A percentile compares a stretch with the other conserved stretches of the same genome.
Conservation (phyloP, 2,329 filamentous ascomycete species). For the Colletotrichum filicis region DNA sequence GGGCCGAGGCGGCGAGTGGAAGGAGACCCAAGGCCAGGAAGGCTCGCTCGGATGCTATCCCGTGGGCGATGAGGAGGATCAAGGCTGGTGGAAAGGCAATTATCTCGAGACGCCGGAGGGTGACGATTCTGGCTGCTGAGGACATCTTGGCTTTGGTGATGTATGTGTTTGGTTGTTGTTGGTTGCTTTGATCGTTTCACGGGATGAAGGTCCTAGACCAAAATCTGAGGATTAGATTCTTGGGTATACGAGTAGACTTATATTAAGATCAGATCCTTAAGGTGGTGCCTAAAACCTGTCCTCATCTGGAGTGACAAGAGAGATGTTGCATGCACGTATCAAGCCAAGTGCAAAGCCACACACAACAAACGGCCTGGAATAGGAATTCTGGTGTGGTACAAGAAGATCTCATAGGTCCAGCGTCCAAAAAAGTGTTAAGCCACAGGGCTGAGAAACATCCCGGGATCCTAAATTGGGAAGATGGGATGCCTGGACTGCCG, state of each 20-base stretch:
- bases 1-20: slow-evolving; percentile 32
- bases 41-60: slow-evolving; percentile 8
- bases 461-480: background rate
- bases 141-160: background rate
- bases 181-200: background rate
- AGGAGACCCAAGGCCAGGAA: slow-evolving; percentile 37
- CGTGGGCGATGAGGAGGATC: slow-evolving; percentile 26
- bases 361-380: background rate
- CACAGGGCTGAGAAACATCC: background rate
- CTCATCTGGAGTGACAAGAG: background rate
- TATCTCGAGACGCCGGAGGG: slow-evolving; percentile 39
- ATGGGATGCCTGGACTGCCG: background rate
- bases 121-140: slow-evolving; percentile 1
- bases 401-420: background rate
- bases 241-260: background rate
- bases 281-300: background rate
- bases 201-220: background rate
- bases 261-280: background rate
- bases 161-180: background rate
- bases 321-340: background rate
- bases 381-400: too few species aligned
- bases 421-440: background rate
- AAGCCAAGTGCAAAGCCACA: background rate
- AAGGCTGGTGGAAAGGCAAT: slow-evolving; percentile 31
- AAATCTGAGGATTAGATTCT: background rate